Percentiles rank a stretch among this genome's conserved stretches.
phyloP scores from a whole-genome alignment of 1,284 basidiomycete species.

The Exobasidium rhododendri region DNA sequence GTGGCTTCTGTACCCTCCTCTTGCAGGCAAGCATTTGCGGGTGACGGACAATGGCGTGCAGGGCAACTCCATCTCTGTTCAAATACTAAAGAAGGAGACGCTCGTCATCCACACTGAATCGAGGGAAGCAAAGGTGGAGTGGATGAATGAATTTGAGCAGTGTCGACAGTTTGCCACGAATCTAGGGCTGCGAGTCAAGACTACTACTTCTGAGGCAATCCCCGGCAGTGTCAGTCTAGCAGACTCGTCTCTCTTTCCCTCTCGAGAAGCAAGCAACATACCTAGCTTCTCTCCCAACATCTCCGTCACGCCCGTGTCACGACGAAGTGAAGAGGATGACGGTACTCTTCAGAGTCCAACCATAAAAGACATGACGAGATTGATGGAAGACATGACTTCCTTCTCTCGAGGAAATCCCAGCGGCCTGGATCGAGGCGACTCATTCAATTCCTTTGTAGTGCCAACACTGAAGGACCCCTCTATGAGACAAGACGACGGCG shows the following conservation, averaged over 20 bases:
- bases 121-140: slow-evolving; percentile 64
- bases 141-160: slow-evolving; percentile 73
- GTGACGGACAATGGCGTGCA: slow-evolving; percentile 59
- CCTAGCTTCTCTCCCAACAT: slow-evolving; percentile 33
- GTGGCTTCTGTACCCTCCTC: slow-evolving; percentile 90
- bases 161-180: slow-evolving; percentile 76
- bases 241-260: not conserved
- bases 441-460: slow-evolving; percentile 36
- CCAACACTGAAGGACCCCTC: not conserved
- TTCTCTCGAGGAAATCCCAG: slow-evolving; percentile 17
- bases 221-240: not conserved
- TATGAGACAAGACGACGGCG: not conserved
- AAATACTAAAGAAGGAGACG: slow-evolving; percentile 84
- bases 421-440: slow-evolving; percentile 23
- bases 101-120: slow-evolving; percentile 69
- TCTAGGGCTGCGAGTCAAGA: slow-evolving; percentile 44
- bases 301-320: slow-evolving; percentile 41
- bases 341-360: not conserved
- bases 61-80: slow-evolving; percentile 70
- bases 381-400: not conserved
- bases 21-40: slow-evolving; percentile 84
- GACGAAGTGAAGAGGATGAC: slow-evolving; percentile 16
- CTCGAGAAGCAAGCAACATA: not conserved
- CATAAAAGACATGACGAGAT: slow-evolving; percentile 4
- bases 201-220: slow-evolving; percentile 12